phyloP scores from a whole-genome alignment of 805 yeast species.

The Ogataea pilisensis region DNA sequence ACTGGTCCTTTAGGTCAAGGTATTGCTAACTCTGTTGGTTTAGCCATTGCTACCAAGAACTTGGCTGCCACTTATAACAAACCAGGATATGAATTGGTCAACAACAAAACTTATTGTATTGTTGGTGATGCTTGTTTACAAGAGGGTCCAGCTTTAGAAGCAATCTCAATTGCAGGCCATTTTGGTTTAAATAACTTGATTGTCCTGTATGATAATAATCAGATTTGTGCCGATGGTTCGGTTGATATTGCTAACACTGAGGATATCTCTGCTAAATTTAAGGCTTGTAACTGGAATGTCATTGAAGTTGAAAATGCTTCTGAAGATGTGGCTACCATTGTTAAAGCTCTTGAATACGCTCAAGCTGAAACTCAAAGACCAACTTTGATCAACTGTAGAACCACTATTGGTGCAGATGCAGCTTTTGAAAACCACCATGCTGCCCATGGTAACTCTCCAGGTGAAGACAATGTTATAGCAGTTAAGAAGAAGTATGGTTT shows the following conservation, averaged over 20 bases:
- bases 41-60: slow-evolving; percentile 91
- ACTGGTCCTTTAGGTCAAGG: slow-evolving; percentile 99
- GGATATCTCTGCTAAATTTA: slow-evolving; percentile 80
- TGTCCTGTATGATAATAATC: slow-evolving; percentile 94
- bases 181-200: slow-evolving; percentile 87
- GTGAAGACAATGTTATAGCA: slow-evolving; percentile 87
- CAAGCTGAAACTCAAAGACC: slow-evolving; percentile 43
- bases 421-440: slow-evolving; percentile 77
- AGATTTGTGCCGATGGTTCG: slow-evolving; percentile 93
- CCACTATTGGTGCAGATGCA: slow-evolving; percentile 94
- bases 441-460: slow-evolving; percentile 95
- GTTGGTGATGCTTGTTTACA: slow-evolving; percentile 97
- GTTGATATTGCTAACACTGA: slow-evolving; percentile 91
- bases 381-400: slow-evolving; percentile 80
- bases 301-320: slow-evolving; percentile 67
- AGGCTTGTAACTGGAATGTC: slow-evolving; percentile 93
- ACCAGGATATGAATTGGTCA: slow-evolving; percentile 69
- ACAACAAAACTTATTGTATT: slow-evolving; percentile 73
- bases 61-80: slow-evolving; percentile 90
- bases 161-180: slow-evolving; percentile 94
- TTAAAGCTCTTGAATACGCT: slow-evolving; percentile 49
- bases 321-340: slow-evolving; percentile 72
- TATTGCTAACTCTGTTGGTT: slow-evolving; percentile 91
- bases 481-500: slow-evolving; percentile 81
- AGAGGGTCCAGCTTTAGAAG: slow-evolving; percentile 97